Conservation (phyloP, 441 rosid genomes). For the Francoa sonchifolia region DNA sequence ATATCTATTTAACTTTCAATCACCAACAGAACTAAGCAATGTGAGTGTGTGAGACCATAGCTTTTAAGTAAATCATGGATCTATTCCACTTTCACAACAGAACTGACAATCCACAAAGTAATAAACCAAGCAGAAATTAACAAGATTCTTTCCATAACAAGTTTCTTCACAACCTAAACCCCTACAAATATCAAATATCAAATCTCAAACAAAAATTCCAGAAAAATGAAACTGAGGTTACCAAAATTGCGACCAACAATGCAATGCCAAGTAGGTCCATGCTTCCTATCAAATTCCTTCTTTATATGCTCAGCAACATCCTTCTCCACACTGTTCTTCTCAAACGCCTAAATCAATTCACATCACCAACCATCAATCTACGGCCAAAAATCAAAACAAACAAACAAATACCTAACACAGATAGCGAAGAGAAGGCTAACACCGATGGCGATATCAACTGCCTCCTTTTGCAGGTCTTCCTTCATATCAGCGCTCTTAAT, state of each 20-base stretch:
- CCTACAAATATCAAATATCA: neutral
- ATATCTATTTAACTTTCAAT: too few relatives aligned
- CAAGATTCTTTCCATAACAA: neutral
- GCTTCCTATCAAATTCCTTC: slow-evolving; percentile 90
- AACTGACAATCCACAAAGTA: too few relatives aligned
- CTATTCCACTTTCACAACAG: too few relatives aligned
- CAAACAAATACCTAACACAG: slow-evolving; percentile 3
- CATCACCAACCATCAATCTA: slow-evolving; percentile 5
- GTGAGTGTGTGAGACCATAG: too few relatives aligned
- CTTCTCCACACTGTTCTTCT: slow-evolving; percentile 76
- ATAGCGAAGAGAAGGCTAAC: slow-evolving; percentile 21
- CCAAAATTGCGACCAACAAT: slow-evolving; percentile 98
- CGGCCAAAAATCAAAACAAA: slow-evolving; percentile 5
- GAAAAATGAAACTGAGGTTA: slow-evolving; percentile 19
- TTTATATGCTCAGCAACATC: slow-evolving; percentile 93
- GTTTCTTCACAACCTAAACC: slow-evolving; percentile 9
- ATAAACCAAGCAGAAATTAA: neutral
- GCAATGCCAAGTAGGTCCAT: slow-evolving; percentile 99
- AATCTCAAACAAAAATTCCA: neutral
- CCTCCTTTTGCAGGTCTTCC: slow-evolving; percentile 88
- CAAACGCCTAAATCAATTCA: slow-evolving; percentile 48
- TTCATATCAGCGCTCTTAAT: slow-evolving; percentile 98
- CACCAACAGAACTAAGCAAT: too few relatives aligned
- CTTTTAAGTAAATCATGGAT: too few relatives aligned
- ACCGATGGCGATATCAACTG: slow-evolving; percentile 65